phyloP scores from a whole-genome alignment of 371 early-diverging fungal species.

The Basidiobolus meristosporus region DNA sequence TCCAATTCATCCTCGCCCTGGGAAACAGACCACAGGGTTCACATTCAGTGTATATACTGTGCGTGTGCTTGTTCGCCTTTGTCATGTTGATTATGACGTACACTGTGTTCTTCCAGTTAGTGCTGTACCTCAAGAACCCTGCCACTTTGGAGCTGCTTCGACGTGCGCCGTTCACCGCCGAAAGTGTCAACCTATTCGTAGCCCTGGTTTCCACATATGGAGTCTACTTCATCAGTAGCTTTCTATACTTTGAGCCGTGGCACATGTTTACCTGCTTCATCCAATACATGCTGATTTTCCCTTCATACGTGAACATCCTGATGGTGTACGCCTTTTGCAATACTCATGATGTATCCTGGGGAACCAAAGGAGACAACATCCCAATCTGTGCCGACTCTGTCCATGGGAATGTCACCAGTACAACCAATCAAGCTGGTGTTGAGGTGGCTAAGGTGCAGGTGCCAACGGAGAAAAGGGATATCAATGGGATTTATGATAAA shows the following conservation, averaged over 20 bases:
- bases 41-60: slow-evolving; percentile 30
- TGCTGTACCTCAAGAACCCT: background rate
- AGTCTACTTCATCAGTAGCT: slow-evolving; percentile 48
- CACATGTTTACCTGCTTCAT: slow-evolving; percentile 82
- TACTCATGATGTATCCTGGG: slow-evolving; percentile 86
- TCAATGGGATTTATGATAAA: slow-evolving; percentile 40
- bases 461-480: slow-evolving; percentile 14
- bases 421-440: slow-evolving; percentile 11
- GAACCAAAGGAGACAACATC: slow-evolving; percentile 70
- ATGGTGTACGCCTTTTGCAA: slow-evolving; percentile 88
- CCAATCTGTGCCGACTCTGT: slow-evolving; percentile 9
- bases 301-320: slow-evolving; percentile 65
- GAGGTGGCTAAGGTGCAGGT: slow-evolving; percentile 13
- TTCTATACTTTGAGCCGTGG: slow-evolving; percentile 79
- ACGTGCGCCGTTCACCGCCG: background rate
- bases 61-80: slow-evolving; percentile 44
- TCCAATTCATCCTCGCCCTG: slow-evolving; percentile 46
- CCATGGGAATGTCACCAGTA: slow-evolving; percentile 6
- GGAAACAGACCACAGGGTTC: slow-evolving; percentile 69
- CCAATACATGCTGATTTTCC: slow-evolving; percentile 73
- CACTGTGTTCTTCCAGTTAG: slow-evolving; percentile 15
- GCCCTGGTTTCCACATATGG: slow-evolving; percentile 69
- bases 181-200: slow-evolving; percentile 47
- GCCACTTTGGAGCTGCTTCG: background rate
- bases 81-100: slow-evolving; percentile 62